These are phyloP conservation scores for Geotrichum restrictum DNA, from an alignment of 1,139 yeast species.

Conservation along the genomic window DNA sequence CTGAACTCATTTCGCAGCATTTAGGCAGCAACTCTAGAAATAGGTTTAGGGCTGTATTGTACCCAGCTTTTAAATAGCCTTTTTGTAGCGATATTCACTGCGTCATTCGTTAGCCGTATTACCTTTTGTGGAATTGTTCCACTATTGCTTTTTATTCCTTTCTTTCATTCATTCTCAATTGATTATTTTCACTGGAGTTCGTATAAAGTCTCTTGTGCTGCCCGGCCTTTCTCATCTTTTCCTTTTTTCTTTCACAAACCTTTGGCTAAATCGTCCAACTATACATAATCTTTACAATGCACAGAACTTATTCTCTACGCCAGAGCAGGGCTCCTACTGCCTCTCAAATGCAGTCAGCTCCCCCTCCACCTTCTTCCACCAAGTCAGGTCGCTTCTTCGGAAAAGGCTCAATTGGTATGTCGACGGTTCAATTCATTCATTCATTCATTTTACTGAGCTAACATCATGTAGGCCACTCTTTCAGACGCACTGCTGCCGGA, in stretches of 20 bases:
- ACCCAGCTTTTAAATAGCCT: neutral
- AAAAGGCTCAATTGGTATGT: slow-evolving; percentile 67
- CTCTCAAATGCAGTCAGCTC: slow-evolving; percentile 87
- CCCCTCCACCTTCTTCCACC: slow-evolving; percentile 89
- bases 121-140: too few species aligned
- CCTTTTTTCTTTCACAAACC: neutral
- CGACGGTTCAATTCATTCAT: neutral
- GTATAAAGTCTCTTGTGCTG: neutral
- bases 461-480: slow-evolving; percentile 44
- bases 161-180: neutral
- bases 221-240: neutral
- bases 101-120: neutral
- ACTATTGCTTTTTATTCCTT: neutral
- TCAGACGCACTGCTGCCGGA: slow-evolving; percentile 89
- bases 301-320: slow-evolving; percentile 97
- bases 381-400: slow-evolving; percentile 88
- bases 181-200: neutral
- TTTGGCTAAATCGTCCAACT: neutral
- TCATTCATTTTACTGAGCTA: neutral
- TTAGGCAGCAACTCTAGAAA: too few species aligned
- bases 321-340: slow-evolving; percentile 95
- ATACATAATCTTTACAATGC: slow-evolving; percentile 51
- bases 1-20: neutral
- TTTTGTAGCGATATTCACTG: neutral
- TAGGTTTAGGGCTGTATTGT: slow-evolving; percentile 1